Base-by-base conservation (phyloP, 2,329 filamentous ascomycete species). In the Colletotrichum tropicicola region DNA sequence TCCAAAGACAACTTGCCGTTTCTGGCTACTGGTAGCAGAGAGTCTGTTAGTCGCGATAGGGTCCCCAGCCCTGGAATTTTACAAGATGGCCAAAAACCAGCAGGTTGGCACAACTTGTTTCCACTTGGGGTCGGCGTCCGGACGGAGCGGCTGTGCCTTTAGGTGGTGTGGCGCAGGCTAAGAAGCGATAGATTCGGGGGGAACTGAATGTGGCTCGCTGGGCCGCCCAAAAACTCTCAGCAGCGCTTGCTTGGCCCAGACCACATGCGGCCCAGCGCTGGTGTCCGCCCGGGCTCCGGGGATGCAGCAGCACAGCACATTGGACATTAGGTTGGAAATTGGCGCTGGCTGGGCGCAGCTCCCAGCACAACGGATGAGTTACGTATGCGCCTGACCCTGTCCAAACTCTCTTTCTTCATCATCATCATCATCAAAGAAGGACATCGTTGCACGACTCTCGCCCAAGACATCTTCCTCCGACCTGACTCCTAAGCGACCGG, bases 351-450 rank as follows among this genome's bases (percentile, higher is more conserved):
- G 30, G 23, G 39, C 41, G 51, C 21, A 28, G 44, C 49, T 65
- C 27, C 59, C 37, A 59, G 23, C 17, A 63, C 23, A 47, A 45
- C 30, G 57, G 58, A 44, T 48, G 49, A 39, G 44, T 62, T 65
- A 62, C 57, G 62, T 65, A 30, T 30, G 37, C 39, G 2, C 25
- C 48, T 19, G n/a, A 27, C 56, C 28, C 37, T 44, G 23, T 44
- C 35, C 27, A 49, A 65, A 62, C 57, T 65, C 44, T 65, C 57
- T 65, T 51, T 49, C 30, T 65, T 56, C 62, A 65, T 65, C 56
- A 60, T 49, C 61, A 27, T 27, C 19, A 25, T 4, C 45, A n/a
- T 52, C 48, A 52, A 52, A 23, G 48, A 15, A 13, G 27, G 21
- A 28, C 10, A 21, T 43, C 30, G 27, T 39, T 21, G n/a, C 15